Evolutionary conservation across 2,329 filamentous ascomycete genomes (phyloP).

Genomic region (Pochonia chlamydosporia): DNA sequence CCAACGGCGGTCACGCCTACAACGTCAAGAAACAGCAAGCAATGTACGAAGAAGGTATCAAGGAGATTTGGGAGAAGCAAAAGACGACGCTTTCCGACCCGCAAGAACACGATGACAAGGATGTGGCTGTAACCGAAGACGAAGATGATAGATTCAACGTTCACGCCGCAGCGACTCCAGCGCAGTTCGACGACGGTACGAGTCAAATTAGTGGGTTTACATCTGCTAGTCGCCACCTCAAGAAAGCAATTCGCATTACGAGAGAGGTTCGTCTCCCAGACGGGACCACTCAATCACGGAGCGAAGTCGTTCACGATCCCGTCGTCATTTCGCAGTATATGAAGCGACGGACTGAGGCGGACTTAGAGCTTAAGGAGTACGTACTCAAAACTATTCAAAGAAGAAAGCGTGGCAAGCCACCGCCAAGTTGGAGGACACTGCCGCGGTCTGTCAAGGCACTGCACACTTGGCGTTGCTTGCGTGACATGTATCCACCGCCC

Average conservation of each 20-base stretch:
- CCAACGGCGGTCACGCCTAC: slow-evolving; percentile 91
- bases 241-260: slow-evolving; percentile 67
- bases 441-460: slow-evolving; percentile 13
- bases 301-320: slow-evolving; percentile 69
- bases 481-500: slow-evolving; percentile 9
- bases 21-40: slow-evolving; percentile 93
- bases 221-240: slow-evolving; percentile 57
- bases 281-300: slow-evolving; percentile 53
- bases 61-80: slow-evolving; percentile 88
- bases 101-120: slow-evolving; percentile 60
- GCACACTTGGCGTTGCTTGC: slow-evolving; percentile 14
- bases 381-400: slow-evolving; percentile 25
- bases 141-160: slow-evolving; percentile 66
- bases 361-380: slow-evolving; percentile 69
- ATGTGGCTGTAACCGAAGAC: slow-evolving; percentile 52
- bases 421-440: slow-evolving; percentile 13
- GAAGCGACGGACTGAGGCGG: slow-evolving; percentile 65
- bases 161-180: slow-evolving; percentile 64
- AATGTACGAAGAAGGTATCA: slow-evolving; percentile 86
- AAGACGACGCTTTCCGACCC: slow-evolving; percentile 69
- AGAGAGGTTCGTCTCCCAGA: slow-evolving; percentile 47
- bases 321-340: slow-evolving; percentile 86
- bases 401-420: slow-evolving; percentile 3
- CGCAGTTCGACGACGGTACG: slow-evolving; percentile 66
- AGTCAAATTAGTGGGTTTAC: slow-evolving; percentile 71